Evolutionary conservation across 2,329 filamentous ascomycete species (phyloP).

Genomic region (Leptoxyphium fumago): DNA sequence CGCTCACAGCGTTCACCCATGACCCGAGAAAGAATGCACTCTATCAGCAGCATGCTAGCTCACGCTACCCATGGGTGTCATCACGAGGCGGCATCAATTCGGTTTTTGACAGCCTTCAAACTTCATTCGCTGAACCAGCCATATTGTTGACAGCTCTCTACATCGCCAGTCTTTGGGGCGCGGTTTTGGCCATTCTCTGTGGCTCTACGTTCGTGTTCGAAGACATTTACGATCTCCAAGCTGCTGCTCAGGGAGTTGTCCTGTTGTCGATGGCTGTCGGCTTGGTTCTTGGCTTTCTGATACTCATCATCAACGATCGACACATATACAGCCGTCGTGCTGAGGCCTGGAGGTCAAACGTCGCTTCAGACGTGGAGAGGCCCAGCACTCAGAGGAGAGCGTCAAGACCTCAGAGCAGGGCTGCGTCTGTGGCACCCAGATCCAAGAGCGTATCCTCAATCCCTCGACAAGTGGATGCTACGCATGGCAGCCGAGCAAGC

Average conservation of each 20-base stretch:
- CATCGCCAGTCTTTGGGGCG: constrained; percentile 2
- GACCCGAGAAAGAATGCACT: constrained; percentile 40
- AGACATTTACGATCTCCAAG: constrained; percentile 17
- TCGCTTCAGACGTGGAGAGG: neutral
- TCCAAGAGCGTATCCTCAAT: too few species aligned
- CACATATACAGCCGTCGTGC: constrained; percentile 9
- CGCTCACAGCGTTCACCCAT: constrained; percentile 25
- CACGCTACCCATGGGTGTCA: constrained; percentile 1
- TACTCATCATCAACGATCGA: constrained; percentile 18
- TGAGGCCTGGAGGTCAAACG: constrained; percentile 3
- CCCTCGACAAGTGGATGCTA: too few species aligned
- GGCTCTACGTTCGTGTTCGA: constrained; percentile 9
- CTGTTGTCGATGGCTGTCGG: constrained; percentile 22
- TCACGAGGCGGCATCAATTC: constrained; percentile 12
- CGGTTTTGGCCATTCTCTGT: constrained; percentile 9
- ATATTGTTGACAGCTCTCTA: constrained; percentile 9
- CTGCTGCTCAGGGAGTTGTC: constrained; percentile 18
- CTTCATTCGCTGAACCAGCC: constrained; percentile 16
- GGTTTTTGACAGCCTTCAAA: constrained; percentile 10
- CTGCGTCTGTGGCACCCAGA: too few species aligned
- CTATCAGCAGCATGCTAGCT: constrained; percentile 14
- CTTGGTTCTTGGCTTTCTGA: constrained; percentile 13
- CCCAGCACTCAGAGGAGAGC: too few species aligned
- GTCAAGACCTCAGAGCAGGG: too few species aligned
- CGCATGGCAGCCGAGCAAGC: too few species aligned